phyloP scores from a whole-genome alignment of 495 filamentous ascomycete genomes.

The Hypoxylon lienhwacheense region DNA sequence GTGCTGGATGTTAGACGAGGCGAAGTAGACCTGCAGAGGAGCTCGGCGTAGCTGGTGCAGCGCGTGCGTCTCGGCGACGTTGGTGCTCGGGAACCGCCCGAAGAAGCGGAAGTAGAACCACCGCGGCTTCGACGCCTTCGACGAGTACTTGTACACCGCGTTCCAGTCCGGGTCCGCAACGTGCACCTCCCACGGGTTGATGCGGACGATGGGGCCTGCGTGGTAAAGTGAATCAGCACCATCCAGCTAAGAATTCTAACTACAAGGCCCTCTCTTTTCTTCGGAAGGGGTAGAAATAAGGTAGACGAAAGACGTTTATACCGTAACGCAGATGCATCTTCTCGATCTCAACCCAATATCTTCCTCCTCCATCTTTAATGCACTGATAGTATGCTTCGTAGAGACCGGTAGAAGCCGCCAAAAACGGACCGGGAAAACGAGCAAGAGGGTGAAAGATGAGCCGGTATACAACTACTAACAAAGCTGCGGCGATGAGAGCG shows the following conservation, averaged over 20 bases:
- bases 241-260: not conserved
- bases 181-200: slow-evolving; percentile 52
- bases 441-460: slow-evolving; percentile 48
- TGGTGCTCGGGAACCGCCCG: slow-evolving; percentile 35
- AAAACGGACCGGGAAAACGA: slow-evolving; percentile 50
- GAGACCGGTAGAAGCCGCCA: slow-evolving; percentile 51
- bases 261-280: not conserved
- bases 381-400: slow-evolving; percentile 56
- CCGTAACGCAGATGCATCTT: slow-evolving; percentile 52
- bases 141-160: slow-evolving; percentile 35
- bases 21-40: slow-evolving; percentile 41
- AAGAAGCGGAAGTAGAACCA: slow-evolving; percentile 44
- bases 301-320: slow-evolving; percentile 7
- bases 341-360: slow-evolving; percentile 47
- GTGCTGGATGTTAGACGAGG: slow-evolving; percentile 31
- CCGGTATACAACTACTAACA: slow-evolving; percentile 37
- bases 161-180: slow-evolving; percentile 42
- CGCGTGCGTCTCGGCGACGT: slow-evolving; percentile 36
- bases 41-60: slow-evolving; percentile 42
- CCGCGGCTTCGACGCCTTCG: slow-evolving; percentile 39
- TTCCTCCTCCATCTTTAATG: slow-evolving; percentile 42
- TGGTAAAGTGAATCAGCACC: not conserved
- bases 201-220: slow-evolving; percentile 57
- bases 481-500: not conserved
- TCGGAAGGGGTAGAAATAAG: not conserved